phyloP scores from a whole-genome alignment of 1,139 yeast species.

The Sugiyamaella neomexicana region DNA sequence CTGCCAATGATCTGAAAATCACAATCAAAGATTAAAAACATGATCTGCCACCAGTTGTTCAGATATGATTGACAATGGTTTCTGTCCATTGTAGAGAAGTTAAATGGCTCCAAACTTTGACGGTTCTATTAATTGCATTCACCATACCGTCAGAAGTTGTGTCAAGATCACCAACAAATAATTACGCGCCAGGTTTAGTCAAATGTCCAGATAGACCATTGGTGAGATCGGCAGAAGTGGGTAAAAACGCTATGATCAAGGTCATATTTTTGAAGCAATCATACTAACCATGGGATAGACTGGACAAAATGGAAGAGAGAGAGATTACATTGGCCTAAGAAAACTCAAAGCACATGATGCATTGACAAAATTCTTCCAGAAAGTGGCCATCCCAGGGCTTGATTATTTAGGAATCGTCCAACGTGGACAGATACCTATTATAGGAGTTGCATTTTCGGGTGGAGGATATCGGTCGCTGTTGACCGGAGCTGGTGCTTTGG shows the following conservation, averaged over 20 bases:
- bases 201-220: slow-evolving; percentile 23
- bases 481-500: slow-evolving; percentile 56
- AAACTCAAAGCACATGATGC: slow-evolving; percentile 15
- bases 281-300: slow-evolving; percentile 13
- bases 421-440: slow-evolving; percentile 28
- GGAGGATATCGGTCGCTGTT: slow-evolving; percentile 74
- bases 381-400: slow-evolving; percentile 36
- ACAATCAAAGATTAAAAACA: background rate
- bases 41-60: background rate
- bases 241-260: background rate
- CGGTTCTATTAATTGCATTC: background rate
- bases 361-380: slow-evolving; percentile 39
- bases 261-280: background rate
- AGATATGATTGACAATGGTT: slow-evolving; percentile 5
- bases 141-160: background rate
- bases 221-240: slow-evolving; percentile 22
- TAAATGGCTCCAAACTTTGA: background rate
- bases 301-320: slow-evolving; percentile 16
- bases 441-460: slow-evolving; percentile 66
- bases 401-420: slow-evolving; percentile 26
- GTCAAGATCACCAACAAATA: slow-evolving; percentile 19
- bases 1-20: background rate
- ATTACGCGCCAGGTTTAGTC: slow-evolving; percentile 26
- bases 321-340: slow-evolving; percentile 18
- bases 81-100: background rate